Base-by-base conservation (phyloP, 305 asterid species). In the Fraxinus angustifolia region DNA sequence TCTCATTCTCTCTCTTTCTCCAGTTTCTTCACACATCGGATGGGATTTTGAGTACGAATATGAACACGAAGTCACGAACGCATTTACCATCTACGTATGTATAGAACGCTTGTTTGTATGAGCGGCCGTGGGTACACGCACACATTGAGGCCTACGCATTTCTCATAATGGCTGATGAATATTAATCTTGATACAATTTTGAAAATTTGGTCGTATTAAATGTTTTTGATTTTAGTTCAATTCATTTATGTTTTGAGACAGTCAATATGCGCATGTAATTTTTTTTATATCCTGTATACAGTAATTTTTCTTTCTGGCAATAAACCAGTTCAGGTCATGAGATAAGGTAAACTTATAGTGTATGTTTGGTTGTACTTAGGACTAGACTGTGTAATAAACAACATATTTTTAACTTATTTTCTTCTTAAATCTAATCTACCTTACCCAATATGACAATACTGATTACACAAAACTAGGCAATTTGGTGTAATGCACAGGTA, bases 401-500 rank as follows among this genome's bases (percentile, higher is more conserved):
- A 10, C 34, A 26, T 58, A 26, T 31, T 4, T 31, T 31, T n/a
- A 26, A 10, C 34, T 10, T 58, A 26, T 31, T 4, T 31, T 31
- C 21, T 30, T 31, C 11, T 70, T 70, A 14, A 14, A 33, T 70
- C 75, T 70, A 31, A 16, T 70, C 75, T 8, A 4, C 19, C 6
- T 28, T 48, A 74, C 33, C 26, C 8, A 38, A 38, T 5, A 35
- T 38, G 78, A 10, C 73, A 35, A 71, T 68, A 17, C 2, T 36
- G 76, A 42, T 6, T 36, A 36, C 2, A 48, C 16, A 33, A 73
- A 72, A 50, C 35, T 78, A 0, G 81, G 36, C 68, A 62, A 62
- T 81, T 36, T 48, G 62, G 79, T 81, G 42, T 75, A 79, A 84
- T 86, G 84, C 79, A 60, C 79, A 95, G 99, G 98, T 91, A 31